Conservation (phyloP, 23 red algal species). For the Gracilariopsis chorda region DNA sequence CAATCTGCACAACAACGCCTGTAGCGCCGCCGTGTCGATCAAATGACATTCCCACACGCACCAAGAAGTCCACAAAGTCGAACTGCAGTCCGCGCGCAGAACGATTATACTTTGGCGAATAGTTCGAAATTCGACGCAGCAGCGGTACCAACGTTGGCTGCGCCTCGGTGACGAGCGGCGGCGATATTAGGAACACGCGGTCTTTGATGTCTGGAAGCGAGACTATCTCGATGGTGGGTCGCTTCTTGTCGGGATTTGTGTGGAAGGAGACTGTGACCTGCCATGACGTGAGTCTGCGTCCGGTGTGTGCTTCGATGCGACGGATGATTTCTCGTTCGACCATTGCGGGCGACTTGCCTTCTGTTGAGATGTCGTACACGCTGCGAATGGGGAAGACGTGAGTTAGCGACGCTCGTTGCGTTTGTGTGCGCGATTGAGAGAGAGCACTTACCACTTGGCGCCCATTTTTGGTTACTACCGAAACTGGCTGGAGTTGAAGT, state of each 20-base stretch:
- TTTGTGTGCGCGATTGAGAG: neutral
- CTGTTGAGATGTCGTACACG: slow-evolving; percentile 40
- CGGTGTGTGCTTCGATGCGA: slow-evolving; percentile 60
- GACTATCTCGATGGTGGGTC: slow-evolving; percentile 8
- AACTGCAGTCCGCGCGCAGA: neutral
- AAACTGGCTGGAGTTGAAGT: too few relatives aligned
- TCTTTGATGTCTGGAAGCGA: slow-evolving; percentile 15
- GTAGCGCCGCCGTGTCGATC: slow-evolving; percentile 30
- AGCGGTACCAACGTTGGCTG: neutral
- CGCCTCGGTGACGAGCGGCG: neutral
- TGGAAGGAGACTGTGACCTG: slow-evolving; percentile 3
- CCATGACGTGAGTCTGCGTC: neutral
- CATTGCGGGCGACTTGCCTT: slow-evolving; percentile 29
- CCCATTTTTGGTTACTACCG: too few relatives aligned
- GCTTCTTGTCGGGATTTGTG: slow-evolving; percentile 20
- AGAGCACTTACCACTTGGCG: slow-evolving; percentile 10
- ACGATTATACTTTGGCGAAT: neutral
- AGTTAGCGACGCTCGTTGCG: too few relatives aligned
- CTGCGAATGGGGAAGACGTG: neutral
- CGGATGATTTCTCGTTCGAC: slow-evolving; percentile 55
- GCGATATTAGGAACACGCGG: neutral
- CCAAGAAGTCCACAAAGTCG: slow-evolving; percentile 45
- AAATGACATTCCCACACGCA: slow-evolving; percentile 45
- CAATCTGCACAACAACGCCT: slow-evolving; percentile 52
- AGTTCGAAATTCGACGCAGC: neutral